These are phyloP conservation scores for Eucalyptus victrix DNA, from an alignment of 345 rosid genomes.

Conservation along the genomic window DNA sequence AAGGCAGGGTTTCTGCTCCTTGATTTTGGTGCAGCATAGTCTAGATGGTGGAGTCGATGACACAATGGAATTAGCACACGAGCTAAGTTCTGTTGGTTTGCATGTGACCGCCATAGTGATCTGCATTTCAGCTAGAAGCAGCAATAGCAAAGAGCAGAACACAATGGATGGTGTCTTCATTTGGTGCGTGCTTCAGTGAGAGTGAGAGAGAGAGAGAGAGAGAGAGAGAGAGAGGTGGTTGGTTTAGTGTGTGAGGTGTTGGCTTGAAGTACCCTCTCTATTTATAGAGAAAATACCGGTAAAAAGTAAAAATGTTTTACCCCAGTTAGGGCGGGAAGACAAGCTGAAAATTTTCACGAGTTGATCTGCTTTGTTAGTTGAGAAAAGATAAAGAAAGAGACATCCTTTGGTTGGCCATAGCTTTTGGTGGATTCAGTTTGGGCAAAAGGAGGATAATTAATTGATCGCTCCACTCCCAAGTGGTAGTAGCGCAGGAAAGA, in stretches of 20 bases:
- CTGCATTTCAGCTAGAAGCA: conserved; percentile 27
- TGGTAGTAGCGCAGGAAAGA: background rate
- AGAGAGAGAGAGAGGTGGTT: background rate
- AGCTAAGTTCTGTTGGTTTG: conserved; percentile 67
- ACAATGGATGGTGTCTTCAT: conserved; percentile 39
- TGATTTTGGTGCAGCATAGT: conserved; percentile 72
- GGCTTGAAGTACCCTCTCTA: background rate
- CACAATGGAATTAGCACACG: conserved; percentile 77
- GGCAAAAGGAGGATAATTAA: background rate
- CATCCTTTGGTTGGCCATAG: background rate
- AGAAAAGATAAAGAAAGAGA: background rate
- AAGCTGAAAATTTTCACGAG: background rate
- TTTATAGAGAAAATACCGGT: conserved; percentile 33
- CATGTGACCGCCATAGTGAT: conserved; percentile 67
- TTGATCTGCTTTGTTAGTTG: background rate
- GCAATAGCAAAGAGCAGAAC: conserved; percentile 17
- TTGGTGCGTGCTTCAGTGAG: background rate
- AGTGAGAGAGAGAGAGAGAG: background rate
- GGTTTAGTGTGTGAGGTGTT: background rate
- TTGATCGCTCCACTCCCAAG: background rate
- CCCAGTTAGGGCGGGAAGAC: background rate
- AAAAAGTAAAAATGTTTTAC: background rate
- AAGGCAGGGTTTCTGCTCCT: conserved; percentile 84
- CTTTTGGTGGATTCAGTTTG: background rate
- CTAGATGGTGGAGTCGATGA: conserved; percentile 59